Base-by-base conservation (phyloP, 371 early-diverging fungal species). In the Syncephalastrum contaminatum region DNA sequence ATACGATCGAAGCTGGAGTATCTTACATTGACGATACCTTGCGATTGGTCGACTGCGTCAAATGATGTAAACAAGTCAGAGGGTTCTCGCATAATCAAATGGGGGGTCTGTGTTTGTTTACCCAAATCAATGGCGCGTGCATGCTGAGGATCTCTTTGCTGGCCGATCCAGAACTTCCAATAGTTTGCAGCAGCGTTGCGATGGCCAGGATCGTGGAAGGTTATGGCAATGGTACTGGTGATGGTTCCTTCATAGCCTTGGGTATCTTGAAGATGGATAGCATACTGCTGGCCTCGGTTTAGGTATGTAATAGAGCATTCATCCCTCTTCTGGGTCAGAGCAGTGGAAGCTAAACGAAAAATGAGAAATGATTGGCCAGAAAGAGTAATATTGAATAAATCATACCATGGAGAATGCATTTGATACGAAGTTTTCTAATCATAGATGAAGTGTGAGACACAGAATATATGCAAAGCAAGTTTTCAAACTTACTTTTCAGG, bases 111-210 rank as follows among this genome's bases (percentile, higher is more conserved):
- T 75, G 70, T 4, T 22, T 19, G 14, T 19, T 53, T 70, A 68
- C 79, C 84, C 41, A 85, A 62, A 53, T 85, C 85, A 10, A 88
- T 51, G n/a, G 87, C 87, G 48, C 82, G 67, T 0, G 87, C 83
- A 4, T 59, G 54, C 41, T 75, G 77, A 16, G 83, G 80, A 43
- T 71, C 69, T 4, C 78, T 66, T 60, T 89, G 89, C 60, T 89
- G 89, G 47, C 76, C 73, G n/a, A 84, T 62, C 90, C 91, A 89
- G 59, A 84, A 88, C 48, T 75, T 75, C 91, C 91, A 91, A 56
- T 87, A 85, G 14, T 81, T 80, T 2, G 80, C 70, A 1, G 89
- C 85, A 13, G 83, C 70, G 47, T 73, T 68, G 21, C 88, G 85
- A 66, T 91, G 88, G 19, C 80, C 65, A 8, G 81, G 80, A 21